A percentile compares a stretch with the other conserved stretches of the same genome.
Evolutionary conservation across 805 yeast species (phyloP).

Genomic region (Lachancea dasiensis): DNA sequence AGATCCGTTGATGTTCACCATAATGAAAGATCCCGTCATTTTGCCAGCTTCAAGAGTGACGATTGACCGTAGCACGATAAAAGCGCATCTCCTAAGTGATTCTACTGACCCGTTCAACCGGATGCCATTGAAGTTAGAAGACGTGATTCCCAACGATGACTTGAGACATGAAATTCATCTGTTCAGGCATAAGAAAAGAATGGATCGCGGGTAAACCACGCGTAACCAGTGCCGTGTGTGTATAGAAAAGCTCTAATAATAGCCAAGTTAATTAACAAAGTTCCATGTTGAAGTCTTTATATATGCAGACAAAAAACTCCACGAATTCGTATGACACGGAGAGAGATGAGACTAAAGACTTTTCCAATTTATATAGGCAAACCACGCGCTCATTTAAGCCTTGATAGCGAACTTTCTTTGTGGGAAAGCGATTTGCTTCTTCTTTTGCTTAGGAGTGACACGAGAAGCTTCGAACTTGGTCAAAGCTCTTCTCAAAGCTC

Average conservation of each 20-base stretch:
- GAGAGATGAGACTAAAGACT: neutral
- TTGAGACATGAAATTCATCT: slow-evolving; percentile 54
- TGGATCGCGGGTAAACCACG: neutral
- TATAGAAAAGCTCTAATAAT: slow-evolving; percentile 6
- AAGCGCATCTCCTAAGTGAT: slow-evolving; percentile 89
- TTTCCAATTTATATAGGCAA: neutral
- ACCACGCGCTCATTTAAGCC: slow-evolving; percentile 54
- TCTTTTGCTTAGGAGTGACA: slow-evolving; percentile 83
- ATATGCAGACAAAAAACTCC: slow-evolving; percentile 4
- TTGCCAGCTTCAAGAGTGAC: slow-evolving; percentile 80
- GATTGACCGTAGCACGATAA: slow-evolving; percentile 86
- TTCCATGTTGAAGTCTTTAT: slow-evolving; percentile 6
- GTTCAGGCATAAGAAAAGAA: slow-evolving; percentile 45
- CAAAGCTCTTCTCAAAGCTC: slow-evolving; percentile 98
- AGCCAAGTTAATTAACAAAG: slow-evolving; percentile 1
- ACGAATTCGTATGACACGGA: slow-evolving; percentile 4
- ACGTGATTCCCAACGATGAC: slow-evolving; percentile 73
- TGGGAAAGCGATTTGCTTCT: slow-evolving; percentile 94
- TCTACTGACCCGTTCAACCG: slow-evolving; percentile 97
- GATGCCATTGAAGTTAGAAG: slow-evolving; percentile 82
- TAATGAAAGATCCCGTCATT: slow-evolving; percentile 96
- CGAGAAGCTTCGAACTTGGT: slow-evolving; percentile 78
- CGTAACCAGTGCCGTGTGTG: neutral
- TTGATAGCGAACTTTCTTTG: slow-evolving; percentile 97
- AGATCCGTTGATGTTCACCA: slow-evolving; percentile 93